phyloP scores from a whole-genome alignment of 768 basidiomycete species.

The Phanerochaete sordida region DNA sequence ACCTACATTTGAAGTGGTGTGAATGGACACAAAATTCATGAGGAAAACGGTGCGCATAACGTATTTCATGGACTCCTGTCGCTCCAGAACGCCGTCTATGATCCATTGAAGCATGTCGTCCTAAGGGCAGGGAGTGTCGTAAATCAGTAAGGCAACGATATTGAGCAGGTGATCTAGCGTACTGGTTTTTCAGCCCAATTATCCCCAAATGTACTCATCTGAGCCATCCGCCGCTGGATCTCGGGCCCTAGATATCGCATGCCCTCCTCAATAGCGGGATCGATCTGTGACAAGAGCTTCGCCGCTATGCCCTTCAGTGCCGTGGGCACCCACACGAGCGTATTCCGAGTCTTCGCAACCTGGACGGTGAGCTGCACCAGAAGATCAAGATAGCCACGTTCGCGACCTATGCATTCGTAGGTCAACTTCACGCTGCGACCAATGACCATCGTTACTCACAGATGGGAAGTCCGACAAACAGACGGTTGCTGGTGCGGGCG shows the following conservation, averaged over 20 bases:
- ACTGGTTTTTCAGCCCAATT: slow-evolving; percentile 11
- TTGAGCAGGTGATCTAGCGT: background rate
- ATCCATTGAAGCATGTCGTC: slow-evolving; percentile 18
- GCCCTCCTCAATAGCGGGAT: background rate
- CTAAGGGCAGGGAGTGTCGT: background rate
- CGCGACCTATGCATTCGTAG: slow-evolving; percentile 30
- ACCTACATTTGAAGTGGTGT: slow-evolving; percentile 16
- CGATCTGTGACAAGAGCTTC: background rate
- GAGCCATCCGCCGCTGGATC: slow-evolving; percentile 11
- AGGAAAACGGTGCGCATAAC: slow-evolving; percentile 4
- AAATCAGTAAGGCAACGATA: background rate
- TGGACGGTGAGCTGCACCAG: slow-evolving; percentile 30
- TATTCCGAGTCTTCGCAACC: slow-evolving; percentile 15
- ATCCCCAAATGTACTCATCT: slow-evolving; percentile 6
- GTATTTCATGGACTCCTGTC: background rate
- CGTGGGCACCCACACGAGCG: slow-evolving; percentile 29
- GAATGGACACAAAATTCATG: slow-evolving; percentile 22
- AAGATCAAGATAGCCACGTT: slow-evolving; percentile 33
- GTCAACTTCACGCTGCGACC: background rate
- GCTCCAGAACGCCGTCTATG: slow-evolving; percentile 10
- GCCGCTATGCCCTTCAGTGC: slow-evolving; percentile 25
- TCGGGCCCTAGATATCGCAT: slow-evolving; percentile 9
- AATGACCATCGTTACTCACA: slow-evolving; percentile 21
- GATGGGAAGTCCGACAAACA: slow-evolving; percentile 48
- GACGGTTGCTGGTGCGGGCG: slow-evolving; percentile 39